Conservation (phyloP, 306 rosid species). For the Glycyrrhiza uralensis region DNA sequence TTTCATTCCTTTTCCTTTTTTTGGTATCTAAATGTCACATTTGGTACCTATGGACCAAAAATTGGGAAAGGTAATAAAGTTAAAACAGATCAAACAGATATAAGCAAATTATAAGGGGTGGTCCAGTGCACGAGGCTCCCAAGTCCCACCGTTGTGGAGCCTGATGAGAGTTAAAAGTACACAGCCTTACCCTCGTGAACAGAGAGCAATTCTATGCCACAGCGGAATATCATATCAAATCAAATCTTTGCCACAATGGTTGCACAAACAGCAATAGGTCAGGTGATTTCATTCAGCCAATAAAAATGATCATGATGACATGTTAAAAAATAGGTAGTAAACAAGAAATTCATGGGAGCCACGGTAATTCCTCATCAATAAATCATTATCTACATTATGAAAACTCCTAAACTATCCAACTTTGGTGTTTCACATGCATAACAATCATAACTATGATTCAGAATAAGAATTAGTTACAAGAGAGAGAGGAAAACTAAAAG, state of each 20-base stretch:
- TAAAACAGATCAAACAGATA: not conserved
- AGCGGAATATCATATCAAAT: not conserved
- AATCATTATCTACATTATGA: not conserved
- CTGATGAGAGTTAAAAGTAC: not conserved
- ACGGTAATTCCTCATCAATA: not conserved
- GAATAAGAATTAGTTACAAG: not conserved
- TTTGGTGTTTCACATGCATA: constrained; percentile 8
- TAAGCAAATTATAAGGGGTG: not conserved
- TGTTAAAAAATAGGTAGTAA: not conserved
- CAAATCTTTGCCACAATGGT: not conserved
- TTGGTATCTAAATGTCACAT: not conserved
- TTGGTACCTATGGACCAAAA: not conserved
- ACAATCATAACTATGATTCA: constrained; percentile 7
- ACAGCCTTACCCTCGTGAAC: not conserved
- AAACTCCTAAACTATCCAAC: constrained; percentile 9
- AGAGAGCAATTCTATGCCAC: not conserved
- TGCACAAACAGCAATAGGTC: not conserved
- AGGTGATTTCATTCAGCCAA: constrained; percentile 6
- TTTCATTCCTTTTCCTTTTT: not conserved
- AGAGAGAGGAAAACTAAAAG: not conserved
- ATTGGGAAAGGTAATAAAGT: not conserved
- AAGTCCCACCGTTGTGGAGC: not conserved
- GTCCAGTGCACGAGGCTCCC: not conserved
- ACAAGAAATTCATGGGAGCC: not conserved
- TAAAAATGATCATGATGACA: not conserved